phyloP scores from a whole-genome alignment of 192 early-diverging fungal species.

The Lunasporangiospora selenospora region DNA sequence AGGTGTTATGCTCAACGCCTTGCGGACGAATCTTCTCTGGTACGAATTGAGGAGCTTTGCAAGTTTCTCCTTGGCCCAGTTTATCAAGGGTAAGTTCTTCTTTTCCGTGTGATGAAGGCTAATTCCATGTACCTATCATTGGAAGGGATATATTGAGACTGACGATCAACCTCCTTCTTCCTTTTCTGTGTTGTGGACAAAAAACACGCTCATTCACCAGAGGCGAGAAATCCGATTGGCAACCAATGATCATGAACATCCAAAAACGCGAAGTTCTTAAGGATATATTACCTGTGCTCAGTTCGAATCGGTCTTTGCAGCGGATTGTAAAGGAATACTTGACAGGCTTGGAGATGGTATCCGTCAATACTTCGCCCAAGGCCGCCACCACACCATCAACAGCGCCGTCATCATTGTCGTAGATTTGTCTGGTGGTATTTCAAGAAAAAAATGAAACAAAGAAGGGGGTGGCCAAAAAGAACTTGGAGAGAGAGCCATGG shows the following conservation, averaged over 20 bases:
- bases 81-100: slow-evolving; percentile 50
- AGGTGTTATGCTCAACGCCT: slow-evolving; percentile 69
- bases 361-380: too few relatives aligned
- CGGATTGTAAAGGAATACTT: slow-evolving; percentile 64
- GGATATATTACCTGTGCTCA: slow-evolving; percentile 71
- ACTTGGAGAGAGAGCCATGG: too few relatives aligned
- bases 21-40: slow-evolving; percentile 65
- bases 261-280: slow-evolving; percentile 71
- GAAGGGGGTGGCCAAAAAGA: too few relatives aligned
- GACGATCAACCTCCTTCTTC: slow-evolving; percentile 9
- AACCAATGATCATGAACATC: slow-evolving; percentile 45
- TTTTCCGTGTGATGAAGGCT: slow-evolving; percentile 18
- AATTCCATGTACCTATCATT: slow-evolving; percentile 7
- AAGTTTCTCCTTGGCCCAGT: slow-evolving; percentile 67
- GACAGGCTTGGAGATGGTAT: slow-evolving; percentile 33
- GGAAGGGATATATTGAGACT: slow-evolving; percentile 28
- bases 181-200: too few relatives aligned
- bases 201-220: too few relatives aligned
- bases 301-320: slow-evolving; percentile 72
- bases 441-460: too few relatives aligned
- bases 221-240: slow-evolving; percentile 50
- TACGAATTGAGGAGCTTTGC: slow-evolving; percentile 72
- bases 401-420: too few relatives aligned
- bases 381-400: too few relatives aligned
- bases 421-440: too few relatives aligned